phyloP scores from a whole-genome alignment of 768 basidiomycete species.

The Tricholoma furcatifolium region DNA sequence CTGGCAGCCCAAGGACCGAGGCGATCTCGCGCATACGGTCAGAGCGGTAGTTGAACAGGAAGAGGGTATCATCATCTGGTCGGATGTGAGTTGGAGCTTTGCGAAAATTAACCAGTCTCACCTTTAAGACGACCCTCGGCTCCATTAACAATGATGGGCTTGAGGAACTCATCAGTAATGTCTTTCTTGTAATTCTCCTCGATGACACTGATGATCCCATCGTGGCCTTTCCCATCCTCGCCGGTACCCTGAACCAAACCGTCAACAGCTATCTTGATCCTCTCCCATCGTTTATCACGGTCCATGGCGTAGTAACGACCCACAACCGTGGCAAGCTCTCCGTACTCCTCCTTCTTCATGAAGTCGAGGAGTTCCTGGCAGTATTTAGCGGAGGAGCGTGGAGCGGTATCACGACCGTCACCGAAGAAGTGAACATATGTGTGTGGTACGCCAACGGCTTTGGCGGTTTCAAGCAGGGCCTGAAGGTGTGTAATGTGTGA shows the following conservation, averaged over 20 bases:
- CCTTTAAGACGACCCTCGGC: constrained; percentile 80
- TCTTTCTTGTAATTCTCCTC: constrained; percentile 78
- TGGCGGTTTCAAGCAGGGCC: constrained; percentile 88
- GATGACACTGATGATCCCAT: constrained; percentile 45
- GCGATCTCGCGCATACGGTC: constrained; percentile 93
- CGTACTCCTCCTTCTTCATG: constrained; percentile 72
- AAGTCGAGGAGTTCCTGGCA: constrained; percentile 75
- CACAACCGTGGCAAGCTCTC: constrained; percentile 80
- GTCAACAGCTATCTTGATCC: constrained; percentile 86
- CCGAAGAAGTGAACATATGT: constrained; percentile 93
- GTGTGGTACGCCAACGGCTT: constrained; percentile 79
- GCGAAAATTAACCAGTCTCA: constrained; percentile 26
- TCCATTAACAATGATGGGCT: constrained; percentile 88
- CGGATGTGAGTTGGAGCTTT: neutral
- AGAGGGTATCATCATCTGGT: constrained; percentile 81
- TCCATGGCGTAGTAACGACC: constrained; percentile 98
- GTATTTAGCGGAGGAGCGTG: constrained; percentile 77
- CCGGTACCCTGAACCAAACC: constrained; percentile 75
- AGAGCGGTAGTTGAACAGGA: constrained; percentile 97
- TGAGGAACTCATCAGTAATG: constrained; percentile 93
- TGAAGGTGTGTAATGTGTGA: constrained; percentile 91
- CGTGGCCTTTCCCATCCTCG: constrained; percentile 45
- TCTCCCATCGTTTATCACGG: constrained; percentile 95
- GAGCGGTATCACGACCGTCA: constrained; percentile 94
- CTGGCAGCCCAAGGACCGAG: constrained; percentile 75